Base-by-base conservation (phyloP, 2,329 filamentous ascomycete species). In the Fusarium camptoceras region DNA sequence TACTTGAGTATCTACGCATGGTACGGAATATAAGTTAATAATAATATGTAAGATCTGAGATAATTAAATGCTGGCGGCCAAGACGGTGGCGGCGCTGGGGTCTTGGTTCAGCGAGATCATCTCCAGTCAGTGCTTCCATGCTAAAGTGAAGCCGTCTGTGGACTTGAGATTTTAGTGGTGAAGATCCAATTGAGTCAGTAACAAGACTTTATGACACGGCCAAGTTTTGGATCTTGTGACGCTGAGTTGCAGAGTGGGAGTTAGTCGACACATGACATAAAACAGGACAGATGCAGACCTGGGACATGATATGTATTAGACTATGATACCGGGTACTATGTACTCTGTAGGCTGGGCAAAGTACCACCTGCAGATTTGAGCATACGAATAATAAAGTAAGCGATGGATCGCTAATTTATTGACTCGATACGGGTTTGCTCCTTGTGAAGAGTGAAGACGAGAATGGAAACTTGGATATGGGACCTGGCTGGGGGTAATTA, bases 281-380 rank as follows among this genome's bases (percentile, higher is more conserved):
- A 47, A 55, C 27, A 46, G 10, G 34, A 24, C 20, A 34, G 30
- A 50, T 50, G 47, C 31, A 41, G 53, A 47, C 68, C 68, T 74
- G 70, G 68, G 59, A 69, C 70, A 41, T 66, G 44, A 68, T 64
- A 49, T 70, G 72, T 71, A 55, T 70, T 62, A 70, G 69, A 65
- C 15, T 50, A 37, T 25, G 48, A 50, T 50, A 16, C 22, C 18
- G 20, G 30, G 48, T 50, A 31, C 27, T 31, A 37, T 37, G 34
- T 34, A 18, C 34, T 37, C 34, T 37, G 28, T 18, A 49, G 31
- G 20, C 48, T 37, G 10, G 31, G 31, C 48, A 27, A 27, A 39
- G 22, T 27, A 59, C 47, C 25, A 41, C 48, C 46, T 53, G 59
- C 54, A 70, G 43, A 58, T 28, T 28, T 30, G 51, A 58, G 61